A percentile compares a stretch with the other conserved stretches of the same genome.
These are phyloP conservation scores for Sequoiadendron giganteum DNA, from an alignment of 75 land plant species.

Conservation along the genomic window DNA sequence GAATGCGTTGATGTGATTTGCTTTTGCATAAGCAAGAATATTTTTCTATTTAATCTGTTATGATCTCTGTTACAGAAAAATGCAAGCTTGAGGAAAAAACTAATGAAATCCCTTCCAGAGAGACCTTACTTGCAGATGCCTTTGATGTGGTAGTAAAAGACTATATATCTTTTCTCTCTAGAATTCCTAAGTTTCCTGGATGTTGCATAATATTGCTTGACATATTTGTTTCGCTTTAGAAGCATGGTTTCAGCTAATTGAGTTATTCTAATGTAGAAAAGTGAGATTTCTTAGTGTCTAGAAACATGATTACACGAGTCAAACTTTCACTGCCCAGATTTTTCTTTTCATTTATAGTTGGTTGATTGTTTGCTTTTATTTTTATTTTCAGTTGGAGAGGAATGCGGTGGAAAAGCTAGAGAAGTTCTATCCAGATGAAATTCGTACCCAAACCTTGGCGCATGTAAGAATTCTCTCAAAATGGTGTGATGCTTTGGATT, in stretches of 20 bases:
- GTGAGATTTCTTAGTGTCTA: background rate
- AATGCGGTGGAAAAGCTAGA: slow-evolving; percentile 58
- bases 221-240: background rate
- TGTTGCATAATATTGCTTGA: background rate
- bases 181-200: background rate
- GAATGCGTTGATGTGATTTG: background rate
- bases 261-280: background rate
- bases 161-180: background rate
- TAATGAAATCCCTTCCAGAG: slow-evolving; percentile 44
- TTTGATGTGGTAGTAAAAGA: slow-evolving; percentile 35
- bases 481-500: background rate
- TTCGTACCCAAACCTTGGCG: slow-evolving; percentile 54
- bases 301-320: background rate
- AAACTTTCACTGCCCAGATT: background rate
- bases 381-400: slow-evolving; percentile 48
- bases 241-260: background rate
- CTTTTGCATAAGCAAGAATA: background rate
- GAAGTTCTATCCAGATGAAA: slow-evolving; percentile 63
- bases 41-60: background rate
- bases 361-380: background rate
- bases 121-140: slow-evolving; percentile 57
- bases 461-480: slow-evolving; percentile 38
- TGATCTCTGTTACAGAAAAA: slow-evolving; percentile 44
- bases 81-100: slow-evolving; percentile 42
- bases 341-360: background rate